Evolutionary conservation across 1,284 basidiomycete genomes (phyloP).

Genomic region (Apiotrichum gamsii): DNA sequence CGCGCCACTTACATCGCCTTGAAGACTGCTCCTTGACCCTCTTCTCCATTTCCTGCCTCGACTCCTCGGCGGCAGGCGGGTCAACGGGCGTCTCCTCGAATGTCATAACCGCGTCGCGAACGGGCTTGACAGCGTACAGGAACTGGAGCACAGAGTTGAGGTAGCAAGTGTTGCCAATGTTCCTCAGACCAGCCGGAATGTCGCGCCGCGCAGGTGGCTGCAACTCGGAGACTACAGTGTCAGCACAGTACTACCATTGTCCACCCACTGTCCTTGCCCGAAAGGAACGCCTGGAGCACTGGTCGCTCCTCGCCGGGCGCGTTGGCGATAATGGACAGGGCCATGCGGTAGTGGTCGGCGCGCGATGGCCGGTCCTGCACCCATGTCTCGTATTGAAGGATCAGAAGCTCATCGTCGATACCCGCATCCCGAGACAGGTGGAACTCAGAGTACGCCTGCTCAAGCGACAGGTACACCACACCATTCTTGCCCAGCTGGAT

Average conservation of each 20-base stretch:
- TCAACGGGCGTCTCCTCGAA: conserved; percentile 17
- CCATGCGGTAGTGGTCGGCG: conserved; percentile 37
- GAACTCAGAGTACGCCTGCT: conserved; percentile 40
- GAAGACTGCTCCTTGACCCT: conserved; percentile 16
- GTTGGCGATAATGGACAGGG: conserved; percentile 37
- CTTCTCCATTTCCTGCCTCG: conserved; percentile 8
- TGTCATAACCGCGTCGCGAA: conserved; percentile 38
- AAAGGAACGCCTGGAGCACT: conserved; percentile 28
- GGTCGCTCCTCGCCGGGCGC: conserved; percentile 37
- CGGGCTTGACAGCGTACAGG: conserved; percentile 42
- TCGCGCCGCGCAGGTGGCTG: conserved; percentile 30
- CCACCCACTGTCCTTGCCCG: conserved; percentile 19
- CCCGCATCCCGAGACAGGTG: conserved; percentile 26
- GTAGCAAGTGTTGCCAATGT: conserved; percentile 48
- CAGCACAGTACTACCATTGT: neutral
- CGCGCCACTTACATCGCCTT: conserved; percentile 31
- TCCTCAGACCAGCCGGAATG: conserved; percentile 44
- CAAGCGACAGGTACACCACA: conserved; percentile 28
- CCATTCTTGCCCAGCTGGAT: conserved; percentile 24
- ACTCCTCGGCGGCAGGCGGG: neutral
- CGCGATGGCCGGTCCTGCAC: conserved; percentile 15
- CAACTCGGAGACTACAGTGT: conserved; percentile 15
- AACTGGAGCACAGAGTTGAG: conserved; percentile 47
- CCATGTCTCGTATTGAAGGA: conserved; percentile 41
- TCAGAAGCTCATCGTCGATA: conserved; percentile 37